Conservation (phyloP, 768 basidiomycete species). For the Pulveroboletus sp. region DNA sequence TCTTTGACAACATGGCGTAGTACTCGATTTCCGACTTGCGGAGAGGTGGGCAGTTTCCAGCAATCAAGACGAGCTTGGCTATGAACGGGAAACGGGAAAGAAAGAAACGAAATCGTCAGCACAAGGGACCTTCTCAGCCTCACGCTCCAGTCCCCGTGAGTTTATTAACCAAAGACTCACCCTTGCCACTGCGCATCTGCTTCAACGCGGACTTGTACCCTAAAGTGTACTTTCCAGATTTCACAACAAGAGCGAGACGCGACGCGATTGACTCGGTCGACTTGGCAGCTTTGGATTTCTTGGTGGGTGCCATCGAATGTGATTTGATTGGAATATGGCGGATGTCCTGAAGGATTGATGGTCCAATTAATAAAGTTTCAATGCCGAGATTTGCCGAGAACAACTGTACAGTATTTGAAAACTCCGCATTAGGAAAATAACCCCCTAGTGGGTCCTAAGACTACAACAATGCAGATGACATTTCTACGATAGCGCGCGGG, state of each 20-base stretch:
- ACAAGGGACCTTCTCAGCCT: conserved; percentile 99
- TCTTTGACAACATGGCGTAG: conserved; percentile 99
- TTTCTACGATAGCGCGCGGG: conserved; percentile 72
- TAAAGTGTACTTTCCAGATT: conserved; percentile 96
- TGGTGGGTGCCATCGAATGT: conserved; percentile 84
- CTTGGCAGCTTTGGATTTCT: conserved; percentile 94
- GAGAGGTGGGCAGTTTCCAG: conserved; percentile 98
- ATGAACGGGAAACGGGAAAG: conserved; percentile 14
- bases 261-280: conserved; percentile 91
- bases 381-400: conserved; percentile 12
- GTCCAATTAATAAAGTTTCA: conserved; percentile 13
- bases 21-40: conserved; percentile 99
- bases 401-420: conserved; percentile 32
- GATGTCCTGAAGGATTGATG: conserved; percentile 4
- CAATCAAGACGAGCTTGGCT: conserved; percentile 99
- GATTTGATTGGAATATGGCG: conserved; percentile 13
- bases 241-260: conserved; percentile 92
- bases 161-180: conserved; percentile 56
- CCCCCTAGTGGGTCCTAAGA: conserved; percentile 3
- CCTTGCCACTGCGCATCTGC: conserved; percentile 97
- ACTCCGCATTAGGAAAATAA: conserved; percentile 18
- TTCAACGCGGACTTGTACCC: conserved; percentile 99
- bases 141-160: conserved; percentile 92
- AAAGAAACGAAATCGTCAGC: conserved; percentile 47
- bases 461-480: conserved; percentile 71